Evolutionary conservation across 2,329 filamentous ascomycete genomes (phyloP).

Genomic region (Penicillium glabrum): DNA sequence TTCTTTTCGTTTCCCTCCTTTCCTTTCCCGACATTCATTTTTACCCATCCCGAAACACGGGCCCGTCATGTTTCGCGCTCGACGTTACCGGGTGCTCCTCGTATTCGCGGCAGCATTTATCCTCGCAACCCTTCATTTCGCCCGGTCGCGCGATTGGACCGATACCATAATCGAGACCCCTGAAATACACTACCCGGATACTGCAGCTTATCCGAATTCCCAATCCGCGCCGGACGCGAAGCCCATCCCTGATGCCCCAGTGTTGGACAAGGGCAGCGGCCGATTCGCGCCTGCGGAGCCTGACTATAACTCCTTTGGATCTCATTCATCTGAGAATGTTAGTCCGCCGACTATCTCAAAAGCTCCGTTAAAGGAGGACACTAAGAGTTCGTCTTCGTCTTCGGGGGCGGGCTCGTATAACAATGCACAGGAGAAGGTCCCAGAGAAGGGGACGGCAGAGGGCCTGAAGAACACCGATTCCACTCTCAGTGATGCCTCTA

Average conservation of each 20-base stretch:
- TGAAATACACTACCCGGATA: background rate
- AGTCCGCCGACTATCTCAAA: background rate
- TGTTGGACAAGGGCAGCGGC: slow-evolving; percentile 6
- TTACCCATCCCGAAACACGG: slow-evolving; percentile 1
- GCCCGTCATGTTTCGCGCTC: slow-evolving; percentile 47
- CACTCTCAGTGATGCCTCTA: background rate
- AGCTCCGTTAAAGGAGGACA: slow-evolving; percentile 2
- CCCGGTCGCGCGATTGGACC: slow-evolving; percentile 43
- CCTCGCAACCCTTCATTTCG: slow-evolving; percentile 53
- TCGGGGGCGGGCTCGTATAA: background rate
- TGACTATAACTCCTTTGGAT: slow-evolving; percentile 14
- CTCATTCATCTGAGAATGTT: slow-evolving; percentile 3
- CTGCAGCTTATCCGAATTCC: background rate
- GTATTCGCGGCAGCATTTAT: slow-evolving; percentile 45
- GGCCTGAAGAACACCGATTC: background rate
- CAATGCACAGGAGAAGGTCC: background rate
- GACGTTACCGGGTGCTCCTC: slow-evolving; percentile 50
- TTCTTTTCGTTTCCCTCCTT: background rate
- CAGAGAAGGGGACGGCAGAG: background rate
- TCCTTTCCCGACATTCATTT: background rate
- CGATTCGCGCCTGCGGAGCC: slow-evolving; percentile 14
- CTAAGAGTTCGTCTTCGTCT: background rate
- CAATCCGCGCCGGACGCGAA: background rate
- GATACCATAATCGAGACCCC: slow-evolving; percentile 15
- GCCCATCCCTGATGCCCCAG: background rate